Conservation (phyloP, 2,329 filamentous ascomycete genomes). For the Ophiocordyceps sinensis region DNA sequence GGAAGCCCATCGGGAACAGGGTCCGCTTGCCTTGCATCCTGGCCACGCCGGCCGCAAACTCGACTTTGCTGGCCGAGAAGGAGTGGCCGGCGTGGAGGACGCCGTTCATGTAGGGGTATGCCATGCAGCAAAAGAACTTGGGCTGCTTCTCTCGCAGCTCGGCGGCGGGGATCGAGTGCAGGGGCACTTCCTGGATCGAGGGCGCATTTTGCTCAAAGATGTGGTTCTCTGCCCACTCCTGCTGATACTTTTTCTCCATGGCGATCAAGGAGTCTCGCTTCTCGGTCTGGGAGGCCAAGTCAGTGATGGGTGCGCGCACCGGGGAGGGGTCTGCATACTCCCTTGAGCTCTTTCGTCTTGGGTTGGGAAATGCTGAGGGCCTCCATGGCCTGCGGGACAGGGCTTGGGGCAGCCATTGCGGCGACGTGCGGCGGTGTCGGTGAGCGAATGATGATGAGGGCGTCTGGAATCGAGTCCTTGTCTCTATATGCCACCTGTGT, state of each 20-base stretch:
- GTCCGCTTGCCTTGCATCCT: conserved; percentile 81
- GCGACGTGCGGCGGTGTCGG: conserved; percentile 2
- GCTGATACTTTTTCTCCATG: conserved; percentile 85
- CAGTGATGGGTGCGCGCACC: neutral
- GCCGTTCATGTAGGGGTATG: conserved; percentile 64
- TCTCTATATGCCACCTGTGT: neutral
- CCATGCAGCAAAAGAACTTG: conserved; percentile 66
- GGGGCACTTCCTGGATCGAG: conserved; percentile 60
- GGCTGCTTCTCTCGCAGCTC: conserved; percentile 69
- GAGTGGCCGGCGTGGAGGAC: conserved; percentile 81
- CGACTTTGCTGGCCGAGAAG: conserved; percentile 84
- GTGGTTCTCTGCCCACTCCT: conserved; percentile 34
- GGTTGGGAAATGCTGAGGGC: conserved; percentile 28
- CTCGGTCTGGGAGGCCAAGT: conserved; percentile 44
- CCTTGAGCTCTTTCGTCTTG: conserved; percentile 48
- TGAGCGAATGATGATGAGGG: neutral
- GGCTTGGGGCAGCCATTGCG: conserved; percentile 26
- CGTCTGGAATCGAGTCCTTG: neutral
- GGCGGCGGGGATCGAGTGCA: conserved; percentile 55
- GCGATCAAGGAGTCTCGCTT: conserved; percentile 73
- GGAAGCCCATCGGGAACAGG: conserved; percentile 85
- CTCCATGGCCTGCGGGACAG: conserved; percentile 34
- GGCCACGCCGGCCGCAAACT: conserved; percentile 77
- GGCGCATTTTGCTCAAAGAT: conserved; percentile 84
- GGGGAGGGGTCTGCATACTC: conserved; percentile 22